These are phyloP conservation scores for Hypoxylon sp. DNA, from an alignment of 2,329 filamentous ascomycete genomes.

Conservation along the genomic window DNA sequence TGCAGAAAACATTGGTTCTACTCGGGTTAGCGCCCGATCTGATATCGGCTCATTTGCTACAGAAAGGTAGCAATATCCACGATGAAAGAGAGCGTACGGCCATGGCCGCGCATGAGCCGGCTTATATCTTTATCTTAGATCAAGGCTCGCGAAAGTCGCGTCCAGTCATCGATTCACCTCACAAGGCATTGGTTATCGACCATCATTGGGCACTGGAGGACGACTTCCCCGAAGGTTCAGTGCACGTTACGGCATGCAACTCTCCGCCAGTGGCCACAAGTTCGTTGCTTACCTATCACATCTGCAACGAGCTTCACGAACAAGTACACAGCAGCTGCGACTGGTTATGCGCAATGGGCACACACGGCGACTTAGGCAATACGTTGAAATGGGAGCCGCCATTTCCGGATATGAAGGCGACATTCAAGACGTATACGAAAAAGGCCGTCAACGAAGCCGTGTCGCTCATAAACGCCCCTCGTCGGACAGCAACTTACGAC, in stretches of 20 bases:
- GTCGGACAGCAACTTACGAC: slow-evolving; percentile 70
- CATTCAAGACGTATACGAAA: slow-evolving; percentile 71
- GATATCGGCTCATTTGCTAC: slow-evolving; percentile 69
- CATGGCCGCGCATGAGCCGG: slow-evolving; percentile 63
- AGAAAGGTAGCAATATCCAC: slow-evolving; percentile 70
- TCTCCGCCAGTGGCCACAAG: slow-evolving; percentile 74
- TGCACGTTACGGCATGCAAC: slow-evolving; percentile 71
- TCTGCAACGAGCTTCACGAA: slow-evolving; percentile 68
- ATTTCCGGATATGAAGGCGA: slow-evolving; percentile 72
- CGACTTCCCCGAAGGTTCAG: slow-evolving; percentile 66
- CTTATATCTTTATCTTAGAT: slow-evolving; percentile 72
- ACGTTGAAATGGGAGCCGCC: slow-evolving; percentile 73
- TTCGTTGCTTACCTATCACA: slow-evolving; percentile 71
- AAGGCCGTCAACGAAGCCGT: slow-evolving; percentile 73
- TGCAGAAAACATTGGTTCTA: slow-evolving; percentile 68
- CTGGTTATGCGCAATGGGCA: slow-evolving; percentile 74
- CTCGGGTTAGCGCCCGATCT: slow-evolving; percentile 66
- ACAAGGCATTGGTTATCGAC: slow-evolving; percentile 71
- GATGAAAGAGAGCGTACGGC: slow-evolving; percentile 62
- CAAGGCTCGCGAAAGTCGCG: slow-evolving; percentile 70
- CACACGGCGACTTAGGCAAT: slow-evolving; percentile 74
- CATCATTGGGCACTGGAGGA: slow-evolving; percentile 68
- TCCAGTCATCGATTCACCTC: slow-evolving; percentile 62
- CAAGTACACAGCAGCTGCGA: slow-evolving; percentile 62
- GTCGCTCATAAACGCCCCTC: slow-evolving; percentile 72